A percentile compares a stretch with the other conserved stretches of the same genome.
phyloP scores from a whole-genome alignment of 768 basidiomycete species.

The Coprinopsis marcescibilis region DNA sequence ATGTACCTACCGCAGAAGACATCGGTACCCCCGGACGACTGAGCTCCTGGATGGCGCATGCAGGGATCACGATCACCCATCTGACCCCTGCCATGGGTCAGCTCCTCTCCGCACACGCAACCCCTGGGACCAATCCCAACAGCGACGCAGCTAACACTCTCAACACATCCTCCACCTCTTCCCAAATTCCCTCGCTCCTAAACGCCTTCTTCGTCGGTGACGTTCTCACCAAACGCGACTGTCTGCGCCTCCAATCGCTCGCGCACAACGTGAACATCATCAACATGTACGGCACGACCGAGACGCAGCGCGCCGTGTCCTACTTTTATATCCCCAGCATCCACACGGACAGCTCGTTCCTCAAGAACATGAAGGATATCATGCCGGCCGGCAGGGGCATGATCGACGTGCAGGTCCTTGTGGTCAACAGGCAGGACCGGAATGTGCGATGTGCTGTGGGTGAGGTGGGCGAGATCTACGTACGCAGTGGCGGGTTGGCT shows the following conservation, averaged over 20 bases:
- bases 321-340: conserved; percentile 58
- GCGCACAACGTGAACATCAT: conserved; percentile 91
- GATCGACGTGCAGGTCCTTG: conserved; percentile 95
- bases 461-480: conserved; percentile 98
- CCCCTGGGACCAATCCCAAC: conserved; percentile 37
- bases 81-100: conserved; percentile 99
- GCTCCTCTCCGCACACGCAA: conserved; percentile 73
- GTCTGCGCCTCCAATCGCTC: conserved; percentile 86
- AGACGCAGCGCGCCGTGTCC: conserved; percentile 91
- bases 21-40: conserved; percentile 95
- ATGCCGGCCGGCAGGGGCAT: conserved; percentile 98
- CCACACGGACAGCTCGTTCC: conserved; percentile 88
- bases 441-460: conserved; percentile 87
- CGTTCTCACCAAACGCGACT: conserved; percentile 96
- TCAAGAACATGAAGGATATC: conserved; percentile 92
- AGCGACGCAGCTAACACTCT: not conserved
- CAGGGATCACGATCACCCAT: conserved; percentile 90
- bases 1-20: conserved; percentile 94
- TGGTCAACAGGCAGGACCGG: conserved; percentile 87
- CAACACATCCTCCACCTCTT: not conserved
- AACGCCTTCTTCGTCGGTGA: conserved; percentile 99
- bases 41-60: conserved; percentile 97
- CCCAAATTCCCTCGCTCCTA: conserved; percentile 75
- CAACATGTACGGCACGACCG: conserved; percentile 99
- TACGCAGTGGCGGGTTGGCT: conserved; percentile 90